Evolutionary conservation across 768 basidiomycete species (phyloP).

Genomic region (Dentipellis sp.): DNA sequence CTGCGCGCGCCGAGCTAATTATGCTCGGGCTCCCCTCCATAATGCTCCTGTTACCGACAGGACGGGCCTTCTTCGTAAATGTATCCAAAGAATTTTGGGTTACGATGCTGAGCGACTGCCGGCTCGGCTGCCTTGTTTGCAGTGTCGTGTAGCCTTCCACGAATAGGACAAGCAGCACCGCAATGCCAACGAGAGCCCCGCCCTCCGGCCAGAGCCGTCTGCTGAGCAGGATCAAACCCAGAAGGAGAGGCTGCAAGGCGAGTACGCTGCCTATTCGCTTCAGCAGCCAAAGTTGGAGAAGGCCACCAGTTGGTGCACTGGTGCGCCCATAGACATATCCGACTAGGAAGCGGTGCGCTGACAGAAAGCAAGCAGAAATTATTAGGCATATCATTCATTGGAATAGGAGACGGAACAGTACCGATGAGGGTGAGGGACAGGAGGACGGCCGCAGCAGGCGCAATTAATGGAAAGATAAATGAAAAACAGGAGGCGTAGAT

Average conservation of each 20-base stretch:
- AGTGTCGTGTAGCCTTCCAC: constrained; percentile 50
- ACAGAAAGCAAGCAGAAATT: not conserved
- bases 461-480: constrained; percentile 69
- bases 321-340: constrained; percentile 72
- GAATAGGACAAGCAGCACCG: constrained; percentile 42
- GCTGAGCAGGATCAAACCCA: constrained; percentile 65
- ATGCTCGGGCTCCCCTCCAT: constrained; percentile 35
- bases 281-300: constrained; percentile 67
- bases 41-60: constrained; percentile 26
- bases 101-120: constrained; percentile 41
- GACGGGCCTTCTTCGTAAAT: constrained; percentile 37
- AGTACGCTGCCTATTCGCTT: constrained; percentile 64
- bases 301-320: constrained; percentile 66
- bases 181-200: constrained; percentile 48
- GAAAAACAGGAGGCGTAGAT: constrained; percentile 67
- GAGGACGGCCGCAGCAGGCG: constrained; percentile 57
- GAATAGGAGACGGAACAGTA: constrained; percentile 23
- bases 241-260: constrained; percentile 62
- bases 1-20: constrained; percentile 26
- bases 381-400: not conserved
- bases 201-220: constrained; percentile 66
- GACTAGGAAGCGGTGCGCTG: constrained; percentile 74
- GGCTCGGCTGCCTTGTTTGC: constrained; percentile 41
- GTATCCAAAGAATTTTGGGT: constrained; percentile 49
- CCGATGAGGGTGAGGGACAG: constrained; percentile 60